Percentiles rank a stretch among this genome's conserved stretches.
Evolutionary conservation across 371 early-diverging fungal genomes (phyloP).

Genomic region (Apophysomyces ossiformis): DNA sequence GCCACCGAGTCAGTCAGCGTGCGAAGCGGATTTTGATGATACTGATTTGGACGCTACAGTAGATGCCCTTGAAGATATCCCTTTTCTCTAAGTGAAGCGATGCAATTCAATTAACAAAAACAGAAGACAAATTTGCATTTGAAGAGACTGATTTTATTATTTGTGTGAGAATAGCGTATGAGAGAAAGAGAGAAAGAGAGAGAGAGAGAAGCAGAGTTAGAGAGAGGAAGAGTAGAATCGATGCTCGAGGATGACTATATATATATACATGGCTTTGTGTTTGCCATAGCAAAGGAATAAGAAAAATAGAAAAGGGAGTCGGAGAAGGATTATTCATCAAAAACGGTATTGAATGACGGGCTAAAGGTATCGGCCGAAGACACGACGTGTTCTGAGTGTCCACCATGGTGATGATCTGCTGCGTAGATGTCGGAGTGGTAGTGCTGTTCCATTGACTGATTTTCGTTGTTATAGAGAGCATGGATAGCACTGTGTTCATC

Average conservation of each 20-base stretch:
- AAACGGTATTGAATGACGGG: conserved; percentile 33
- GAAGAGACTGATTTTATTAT: too few relatives aligned
- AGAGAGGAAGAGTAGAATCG: background rate
- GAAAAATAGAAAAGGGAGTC: background rate
- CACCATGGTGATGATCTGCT: conserved; percentile 7
- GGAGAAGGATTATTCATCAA: conserved; percentile 26
- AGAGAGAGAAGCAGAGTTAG: too few relatives aligned
- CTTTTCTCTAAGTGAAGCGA: background rate
- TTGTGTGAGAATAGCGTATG: too few relatives aligned
- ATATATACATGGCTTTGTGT: background rate
- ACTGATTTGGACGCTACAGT: background rate
- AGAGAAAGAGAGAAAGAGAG: too few relatives aligned
- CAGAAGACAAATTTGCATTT: too few relatives aligned
- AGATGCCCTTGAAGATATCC: conserved; percentile 1
- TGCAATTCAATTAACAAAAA: background rate
- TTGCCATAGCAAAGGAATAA: background rate
- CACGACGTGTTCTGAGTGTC: background rate
- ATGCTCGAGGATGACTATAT: background rate
- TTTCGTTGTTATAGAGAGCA: conserved; percentile 32
- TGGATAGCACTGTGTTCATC: conserved; percentile 21
- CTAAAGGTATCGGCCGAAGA: conserved; percentile 20
- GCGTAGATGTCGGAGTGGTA: background rate
- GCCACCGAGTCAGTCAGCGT: background rate
- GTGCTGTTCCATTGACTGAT: conserved; percentile 20
- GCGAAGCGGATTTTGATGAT: conserved; percentile 1